Conservation (phyloP, 140 eudicot species). For the Oenanthe javanica region DNA sequence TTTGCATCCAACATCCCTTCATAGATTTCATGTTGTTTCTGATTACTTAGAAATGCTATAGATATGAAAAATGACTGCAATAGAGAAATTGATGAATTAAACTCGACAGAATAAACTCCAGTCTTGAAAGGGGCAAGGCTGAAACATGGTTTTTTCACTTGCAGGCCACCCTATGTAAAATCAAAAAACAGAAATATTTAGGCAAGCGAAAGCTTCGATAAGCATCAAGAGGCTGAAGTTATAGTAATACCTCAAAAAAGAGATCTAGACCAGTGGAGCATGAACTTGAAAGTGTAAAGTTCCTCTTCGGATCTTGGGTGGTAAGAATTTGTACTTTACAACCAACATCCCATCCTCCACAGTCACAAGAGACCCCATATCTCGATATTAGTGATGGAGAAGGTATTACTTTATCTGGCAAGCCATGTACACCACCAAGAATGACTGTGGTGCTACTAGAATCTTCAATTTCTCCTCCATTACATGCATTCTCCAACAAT, state of each 20-base stretch:
- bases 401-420: slow-evolving; percentile 46
- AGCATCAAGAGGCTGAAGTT: background rate
- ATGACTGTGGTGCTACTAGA: slow-evolving; percentile 38
- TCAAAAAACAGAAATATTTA: background rate
- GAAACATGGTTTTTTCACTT: slow-evolving; percentile 36
- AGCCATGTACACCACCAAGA: slow-evolving; percentile 65
- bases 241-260: slow-evolving; percentile 45
- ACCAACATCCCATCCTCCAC: slow-evolving; percentile 98
- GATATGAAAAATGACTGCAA: slow-evolving; percentile 68
- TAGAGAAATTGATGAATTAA: slow-evolving; percentile 49
- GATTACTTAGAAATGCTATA: slow-evolving; percentile 52
- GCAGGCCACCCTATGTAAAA: slow-evolving; percentile 37
- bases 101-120: slow-evolving; percentile 60
- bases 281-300: slow-evolving; percentile 5
- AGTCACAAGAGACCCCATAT: slow-evolving; percentile 72
- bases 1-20: slow-evolving; percentile 27
- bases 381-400: slow-evolving; percentile 67
- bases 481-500: background rate
- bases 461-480: slow-evolving; percentile 10
- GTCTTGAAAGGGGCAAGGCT: slow-evolving; percentile 45
- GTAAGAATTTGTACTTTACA: slow-evolving; percentile 59
- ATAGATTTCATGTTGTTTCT: slow-evolving; percentile 36
- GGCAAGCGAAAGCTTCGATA: background rate
- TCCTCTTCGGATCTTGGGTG: slow-evolving; percentile 18
- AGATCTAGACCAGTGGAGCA: slow-evolving; percentile 35